These are phyloP conservation scores for Alternaria viburni DNA, from an alignment of 2,329 filamentous ascomycete genomes.

Conservation along the genomic window DNA sequence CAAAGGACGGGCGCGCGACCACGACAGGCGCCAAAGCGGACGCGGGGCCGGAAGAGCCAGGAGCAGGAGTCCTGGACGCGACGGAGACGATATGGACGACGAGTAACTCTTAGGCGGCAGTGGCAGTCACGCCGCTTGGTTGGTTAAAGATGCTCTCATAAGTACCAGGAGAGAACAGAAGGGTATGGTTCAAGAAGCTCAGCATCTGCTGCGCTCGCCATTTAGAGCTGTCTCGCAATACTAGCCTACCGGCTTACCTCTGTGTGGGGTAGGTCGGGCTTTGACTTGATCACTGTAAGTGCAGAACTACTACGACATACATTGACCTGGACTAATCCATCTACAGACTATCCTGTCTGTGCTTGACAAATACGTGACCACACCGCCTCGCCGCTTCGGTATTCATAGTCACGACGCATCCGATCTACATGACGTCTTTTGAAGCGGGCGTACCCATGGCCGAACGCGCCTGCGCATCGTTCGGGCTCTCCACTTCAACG, in stretches of 20 bases:
- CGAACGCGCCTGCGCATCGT: not conserved
- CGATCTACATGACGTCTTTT: not conserved
- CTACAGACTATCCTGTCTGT: not conserved
- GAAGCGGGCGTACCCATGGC: not conserved
- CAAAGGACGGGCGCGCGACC: slow-evolving; percentile 53
- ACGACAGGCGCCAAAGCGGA: slow-evolving; percentile 39
- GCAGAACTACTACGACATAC: not conserved
- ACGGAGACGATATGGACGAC: slow-evolving; percentile 43
- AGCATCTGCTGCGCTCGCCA: not conserved
- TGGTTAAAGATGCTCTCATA: not conserved
- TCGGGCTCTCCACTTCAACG: not conserved
- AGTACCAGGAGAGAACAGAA: not conserved
- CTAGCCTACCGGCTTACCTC: slow-evolving; percentile 24
- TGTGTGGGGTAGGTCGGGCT: slow-evolving; percentile 17
- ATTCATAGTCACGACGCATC: not conserved
- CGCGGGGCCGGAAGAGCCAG: slow-evolving; percentile 46
- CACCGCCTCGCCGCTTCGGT: not conserved
- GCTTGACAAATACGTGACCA: not conserved
- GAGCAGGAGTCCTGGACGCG: slow-evolving; percentile 53
- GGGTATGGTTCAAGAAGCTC: not conserved
- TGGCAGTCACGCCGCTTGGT: not conserved
- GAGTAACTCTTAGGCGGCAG: not conserved
- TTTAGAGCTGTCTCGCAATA: slow-evolving; percentile 3
- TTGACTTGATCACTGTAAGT: slow-evolving; percentile 22
- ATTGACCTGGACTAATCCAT: not conserved